These are phyloP conservation scores for Chalaropsis ovoidea DNA, from an alignment of 2,329 filamentous ascomycete genomes.

Conservation along the genomic window DNA sequence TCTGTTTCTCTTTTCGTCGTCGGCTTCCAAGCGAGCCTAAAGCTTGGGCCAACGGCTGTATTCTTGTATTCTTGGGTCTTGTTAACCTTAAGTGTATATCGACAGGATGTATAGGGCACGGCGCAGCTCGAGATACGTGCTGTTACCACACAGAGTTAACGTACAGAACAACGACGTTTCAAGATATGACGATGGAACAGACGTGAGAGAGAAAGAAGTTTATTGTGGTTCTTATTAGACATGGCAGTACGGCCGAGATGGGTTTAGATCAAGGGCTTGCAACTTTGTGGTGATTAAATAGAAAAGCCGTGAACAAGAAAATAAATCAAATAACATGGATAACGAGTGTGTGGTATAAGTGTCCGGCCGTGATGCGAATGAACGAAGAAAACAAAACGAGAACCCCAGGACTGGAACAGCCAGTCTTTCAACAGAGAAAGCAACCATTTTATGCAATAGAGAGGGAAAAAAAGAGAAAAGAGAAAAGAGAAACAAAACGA, in stretches of 20 bases:
- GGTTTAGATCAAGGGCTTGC: neutral
- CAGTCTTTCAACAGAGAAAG: neutral
- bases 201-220: neutral
- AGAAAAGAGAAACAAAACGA: neutral
- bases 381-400: neutral
- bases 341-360: slow-evolving; percentile 10
- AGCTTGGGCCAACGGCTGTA: neutral
- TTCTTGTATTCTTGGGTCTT: neutral
- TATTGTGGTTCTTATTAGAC: neutral
- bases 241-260: neutral
- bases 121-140: neutral
- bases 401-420: neutral
- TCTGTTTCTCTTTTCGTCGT: neutral
- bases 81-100: neutral
- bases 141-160: neutral
- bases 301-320: neutral
- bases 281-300: neutral
- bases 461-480: neutral
- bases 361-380: neutral
- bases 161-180: too few relatives aligned
- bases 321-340: neutral
- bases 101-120: neutral
- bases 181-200: neutral
- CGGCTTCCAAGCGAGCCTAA: neutral
- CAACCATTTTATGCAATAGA: neutral